A percentile compares a stretch with the other conserved stretches of the same genome.
phyloP scores from a whole-genome alignment of 2,329 filamentous ascomycete genomes.

The Calonectria crousiana region DNA sequence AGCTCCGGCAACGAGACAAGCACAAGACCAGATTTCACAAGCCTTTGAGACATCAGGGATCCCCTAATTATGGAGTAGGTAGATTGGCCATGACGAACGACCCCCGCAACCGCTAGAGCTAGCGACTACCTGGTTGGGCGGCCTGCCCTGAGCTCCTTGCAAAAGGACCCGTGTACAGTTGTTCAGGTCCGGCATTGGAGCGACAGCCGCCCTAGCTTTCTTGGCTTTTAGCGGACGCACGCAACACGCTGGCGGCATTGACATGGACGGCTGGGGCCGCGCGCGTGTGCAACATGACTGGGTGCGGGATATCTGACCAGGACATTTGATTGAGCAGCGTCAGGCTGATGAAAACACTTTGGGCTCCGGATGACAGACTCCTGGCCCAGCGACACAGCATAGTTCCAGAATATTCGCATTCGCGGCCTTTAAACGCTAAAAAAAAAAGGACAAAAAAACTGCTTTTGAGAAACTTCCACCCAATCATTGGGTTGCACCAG shows the following conservation, averaged over 20 bases:
- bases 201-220: background rate
- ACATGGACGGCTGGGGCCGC: background rate
- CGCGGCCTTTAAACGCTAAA: background rate
- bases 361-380: background rate
- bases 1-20: constrained; percentile 3
- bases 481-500: background rate
- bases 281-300: background rate
- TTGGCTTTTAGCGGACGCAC: background rate
- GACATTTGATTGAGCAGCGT: background rate
- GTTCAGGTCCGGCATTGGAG: background rate
- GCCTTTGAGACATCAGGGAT: background rate
- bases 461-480: background rate
- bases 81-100: constrained; percentile 17
- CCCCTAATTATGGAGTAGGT: constrained; percentile 12
- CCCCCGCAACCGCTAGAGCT: constrained; percentile 4
- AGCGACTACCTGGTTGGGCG: constrained; percentile 3
- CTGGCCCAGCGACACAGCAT: background rate
- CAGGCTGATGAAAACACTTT: constrained; percentile 1
- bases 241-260: background rate
- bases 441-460: background rate
- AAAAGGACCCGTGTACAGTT: constrained; percentile 3
- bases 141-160: constrained; percentile 11
- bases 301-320: background rate
- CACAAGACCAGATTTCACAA: constrained; percentile 31
- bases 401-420: background rate